Percentiles rank a stretch among this genome's conserved stretches.
Conservation (phyloP, 805 yeast genomes). For the Zygotorulaspora sp. region DNA sequence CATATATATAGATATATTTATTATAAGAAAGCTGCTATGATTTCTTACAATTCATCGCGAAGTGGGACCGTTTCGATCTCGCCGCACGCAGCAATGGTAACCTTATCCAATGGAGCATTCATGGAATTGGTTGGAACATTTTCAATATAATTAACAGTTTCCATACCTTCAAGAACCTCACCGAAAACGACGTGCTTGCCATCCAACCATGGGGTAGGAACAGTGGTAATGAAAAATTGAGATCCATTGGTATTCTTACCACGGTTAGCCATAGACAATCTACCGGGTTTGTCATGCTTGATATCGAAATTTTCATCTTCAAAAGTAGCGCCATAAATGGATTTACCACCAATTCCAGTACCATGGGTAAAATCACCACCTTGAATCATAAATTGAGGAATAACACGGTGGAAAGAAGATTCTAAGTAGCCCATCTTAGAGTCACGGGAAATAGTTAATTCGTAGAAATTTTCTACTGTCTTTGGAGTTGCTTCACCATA, state of each 20-base stretch:
- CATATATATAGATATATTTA: too few relatives aligned
- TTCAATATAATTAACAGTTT: conserved; percentile 73
- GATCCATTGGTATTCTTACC: conserved; percentile 85
- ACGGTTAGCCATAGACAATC: conserved; percentile 75
- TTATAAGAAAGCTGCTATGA: too few relatives aligned
- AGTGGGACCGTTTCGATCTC: conserved; percentile 42
- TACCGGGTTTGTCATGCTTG: conserved; percentile 66
- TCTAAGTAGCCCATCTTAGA: conserved; percentile 57
- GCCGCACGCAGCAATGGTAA: conserved; percentile 68
- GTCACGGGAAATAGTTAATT: conserved; percentile 71
- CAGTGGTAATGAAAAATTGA: conserved; percentile 86
- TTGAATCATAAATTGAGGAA: conserved; percentile 69
- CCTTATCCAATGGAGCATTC: conserved; percentile 65
- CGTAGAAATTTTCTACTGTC: conserved; percentile 84
- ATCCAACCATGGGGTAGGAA: conserved; percentile 84
- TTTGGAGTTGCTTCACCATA: conserved; percentile 84
- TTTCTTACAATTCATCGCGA: conserved; percentile 13
- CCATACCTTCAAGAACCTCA: conserved; percentile 84
- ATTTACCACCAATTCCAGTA: conserved; percentile 69
- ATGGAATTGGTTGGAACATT: conserved; percentile 60
- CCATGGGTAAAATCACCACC: conserved; percentile 76
- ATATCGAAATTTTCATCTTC: conserved; percentile 64
- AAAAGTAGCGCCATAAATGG: conserved; percentile 65
- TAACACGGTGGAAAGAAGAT: conserved; percentile 68
- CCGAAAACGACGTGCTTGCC: conserved; percentile 97